Percentiles rank a stretch among this genome's conserved stretches.
These are phyloP conservation scores for Sclerotinia spermophila DNA, from an alignment of 2,329 filamentous ascomycete species.

Conservation along the genomic window DNA sequence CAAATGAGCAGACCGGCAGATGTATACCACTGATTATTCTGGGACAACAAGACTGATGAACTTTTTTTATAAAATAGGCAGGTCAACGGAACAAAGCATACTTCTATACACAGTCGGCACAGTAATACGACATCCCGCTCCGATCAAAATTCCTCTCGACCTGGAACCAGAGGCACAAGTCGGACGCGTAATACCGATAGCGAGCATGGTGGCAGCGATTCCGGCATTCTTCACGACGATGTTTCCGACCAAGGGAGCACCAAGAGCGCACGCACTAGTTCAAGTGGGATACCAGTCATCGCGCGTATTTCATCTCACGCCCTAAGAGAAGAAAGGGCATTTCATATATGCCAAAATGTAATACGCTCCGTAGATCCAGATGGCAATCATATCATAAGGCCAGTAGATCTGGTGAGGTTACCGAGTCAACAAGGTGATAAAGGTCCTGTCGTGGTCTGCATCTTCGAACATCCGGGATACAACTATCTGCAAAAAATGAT, in stretches of 20 bases:
- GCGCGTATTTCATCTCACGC: slow-evolving; percentile 80
- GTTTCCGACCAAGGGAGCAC: slow-evolving; percentile 30
- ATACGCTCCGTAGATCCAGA: slow-evolving; percentile 67
- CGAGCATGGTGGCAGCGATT: slow-evolving; percentile 29
- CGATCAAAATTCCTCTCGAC: slow-evolving; percentile 20
- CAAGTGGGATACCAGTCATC: slow-evolving; percentile 50
- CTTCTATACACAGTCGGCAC: slow-evolving; percentile 28
- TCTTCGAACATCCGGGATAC: slow-evolving; percentile 73
- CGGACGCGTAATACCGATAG: slow-evolving; percentile 1
- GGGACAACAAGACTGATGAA: not conserved
- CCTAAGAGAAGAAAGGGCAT: slow-evolving; percentile 81
- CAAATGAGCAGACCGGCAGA: not conserved
- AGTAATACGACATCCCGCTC: slow-evolving; percentile 33
- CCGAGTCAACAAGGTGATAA: slow-evolving; percentile 65
- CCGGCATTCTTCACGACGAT: slow-evolving; percentile 17
- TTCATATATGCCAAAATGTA: slow-evolving; percentile 74
- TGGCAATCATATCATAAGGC: slow-evolving; percentile 72
- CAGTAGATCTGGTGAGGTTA: slow-evolving; percentile 74
- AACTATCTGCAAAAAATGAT: slow-evolving; percentile 70
- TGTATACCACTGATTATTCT: not conserved
- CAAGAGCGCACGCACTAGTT: not conserved
- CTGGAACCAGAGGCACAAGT: slow-evolving; percentile 19
- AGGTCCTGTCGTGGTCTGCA: slow-evolving; percentile 68
- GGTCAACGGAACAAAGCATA: slow-evolving; percentile 55
- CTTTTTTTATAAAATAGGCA: slow-evolving; percentile 46